These are phyloP conservation scores for Hypoxylon trugodes DNA, from an alignment of 495 filamentous ascomycete genomes.

Conservation along the genomic window DNA sequence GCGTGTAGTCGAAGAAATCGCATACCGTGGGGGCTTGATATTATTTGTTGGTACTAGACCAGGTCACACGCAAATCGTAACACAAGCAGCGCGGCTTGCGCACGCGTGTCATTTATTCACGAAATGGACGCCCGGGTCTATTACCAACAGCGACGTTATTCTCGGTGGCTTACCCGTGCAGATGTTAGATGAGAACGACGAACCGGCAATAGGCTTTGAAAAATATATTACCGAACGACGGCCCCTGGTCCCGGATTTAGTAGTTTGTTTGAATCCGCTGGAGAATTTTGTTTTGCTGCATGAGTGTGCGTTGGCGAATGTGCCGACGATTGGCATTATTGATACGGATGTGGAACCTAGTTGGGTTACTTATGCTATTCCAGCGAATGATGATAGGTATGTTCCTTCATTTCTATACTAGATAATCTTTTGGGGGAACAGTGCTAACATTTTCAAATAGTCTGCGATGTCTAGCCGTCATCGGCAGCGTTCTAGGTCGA, in stretches of 20 bases:
- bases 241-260: conserved; percentile 84
- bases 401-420: conserved; percentile 25
- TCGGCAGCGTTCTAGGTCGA: conserved; percentile 83
- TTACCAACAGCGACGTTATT: conserved; percentile 93
- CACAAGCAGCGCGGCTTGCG: conserved; percentile 79
- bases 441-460: too few relatives aligned
- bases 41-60: conserved; percentile 88
- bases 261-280: conserved; percentile 88
- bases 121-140: conserved; percentile 88
- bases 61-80: conserved; percentile 80
- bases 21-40: conserved; percentile 81
- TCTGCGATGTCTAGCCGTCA: conserved; percentile 79
- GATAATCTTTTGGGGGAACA: too few relatives aligned
- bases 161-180: conserved; percentile 70
- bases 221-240: conserved; percentile 66
- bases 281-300: conserved; percentile 92
- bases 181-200: conserved; percentile 76
- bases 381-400: conserved; percentile 92
- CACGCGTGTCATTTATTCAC: conserved; percentile 89
- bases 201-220: conserved; percentile 71
- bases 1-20: conserved; percentile 86
- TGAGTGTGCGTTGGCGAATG: conserved; percentile 85
- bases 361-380: conserved; percentile 96
- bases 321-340: conserved; percentile 93
- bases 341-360: conserved; percentile 94